Evolutionary conservation across 169 alveolate species (phyloP).

Genomic region (Plasmodium knowlesi): DNA sequence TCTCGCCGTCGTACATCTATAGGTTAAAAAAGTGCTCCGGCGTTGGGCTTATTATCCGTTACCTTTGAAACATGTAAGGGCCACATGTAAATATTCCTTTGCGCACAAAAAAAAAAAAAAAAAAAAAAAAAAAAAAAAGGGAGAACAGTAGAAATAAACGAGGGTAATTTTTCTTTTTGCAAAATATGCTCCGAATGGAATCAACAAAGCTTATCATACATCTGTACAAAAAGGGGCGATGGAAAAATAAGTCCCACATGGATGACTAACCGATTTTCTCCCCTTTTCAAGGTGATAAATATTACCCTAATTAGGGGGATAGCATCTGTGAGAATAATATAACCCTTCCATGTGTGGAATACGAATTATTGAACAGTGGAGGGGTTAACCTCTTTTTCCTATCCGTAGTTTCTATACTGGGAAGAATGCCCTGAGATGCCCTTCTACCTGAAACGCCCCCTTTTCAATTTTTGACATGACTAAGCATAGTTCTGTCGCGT

Average conservation of each 20-base stretch:
- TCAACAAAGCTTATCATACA: not conserved
- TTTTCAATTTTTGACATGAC: not conserved
- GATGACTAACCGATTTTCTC: not conserved
- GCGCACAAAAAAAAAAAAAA: not conserved
- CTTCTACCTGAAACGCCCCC: not conserved
- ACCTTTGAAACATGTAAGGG: not conserved
- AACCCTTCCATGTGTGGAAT: not conserved
- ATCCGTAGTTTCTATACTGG: not conserved
- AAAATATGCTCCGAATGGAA: not conserved
- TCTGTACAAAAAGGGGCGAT: not conserved
- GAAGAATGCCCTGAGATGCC: not conserved
- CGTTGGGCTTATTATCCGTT: not conserved
- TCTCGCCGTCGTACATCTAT: not conserved
- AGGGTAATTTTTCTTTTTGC: not conserved
- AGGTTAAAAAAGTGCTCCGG: not conserved
- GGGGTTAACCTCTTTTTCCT: not conserved
- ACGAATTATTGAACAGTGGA: not conserved
- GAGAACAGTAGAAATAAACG: not conserved
- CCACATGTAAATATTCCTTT: not conserved
- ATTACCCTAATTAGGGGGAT: not conserved
- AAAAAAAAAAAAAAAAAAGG: too few species aligned
- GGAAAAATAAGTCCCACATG: not conserved
- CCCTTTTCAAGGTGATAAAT: not conserved
- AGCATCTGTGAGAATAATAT: not conserved
- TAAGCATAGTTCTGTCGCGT: not conserved